These are phyloP conservation scores for Dioscorea zingiberensis DNA, from an alignment of 106 monocot species.

Conservation along the genomic window DNA sequence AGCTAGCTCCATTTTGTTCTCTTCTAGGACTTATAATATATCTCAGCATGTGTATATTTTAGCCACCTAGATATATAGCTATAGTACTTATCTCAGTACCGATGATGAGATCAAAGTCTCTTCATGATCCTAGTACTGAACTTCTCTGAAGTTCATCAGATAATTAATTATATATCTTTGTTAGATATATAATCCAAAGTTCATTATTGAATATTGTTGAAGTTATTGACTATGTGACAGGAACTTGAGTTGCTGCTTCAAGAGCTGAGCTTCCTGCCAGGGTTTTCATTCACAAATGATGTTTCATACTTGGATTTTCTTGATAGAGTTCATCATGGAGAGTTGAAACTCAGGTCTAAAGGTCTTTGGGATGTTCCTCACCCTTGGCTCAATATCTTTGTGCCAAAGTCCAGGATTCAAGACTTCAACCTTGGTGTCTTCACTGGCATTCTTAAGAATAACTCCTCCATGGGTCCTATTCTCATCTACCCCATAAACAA, in stretches of 20 bases:
- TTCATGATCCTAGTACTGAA: no score
- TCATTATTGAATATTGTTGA: no score
- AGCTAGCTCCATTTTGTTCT: no score
- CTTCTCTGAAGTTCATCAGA: no score
- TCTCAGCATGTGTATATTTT: no score
- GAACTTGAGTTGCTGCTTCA: conserved; percentile 17
- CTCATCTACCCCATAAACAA: conserved; percentile 49
- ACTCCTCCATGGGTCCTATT: conserved; percentile 16
- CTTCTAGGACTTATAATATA: no score
- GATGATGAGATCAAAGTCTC: no score
- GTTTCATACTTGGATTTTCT: conserved; percentile 43
- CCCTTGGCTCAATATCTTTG: conserved; percentile 48
- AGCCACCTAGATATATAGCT: no score
- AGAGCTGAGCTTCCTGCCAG: conserved; percentile 25
- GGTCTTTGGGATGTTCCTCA: conserved; percentile 23
- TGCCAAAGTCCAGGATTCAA: conserved; percentile 38
- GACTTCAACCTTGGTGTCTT: conserved; percentile 41
- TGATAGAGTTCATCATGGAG: conserved; percentile 39
- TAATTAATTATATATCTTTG: no score
- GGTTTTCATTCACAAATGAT: conserved; percentile 36
- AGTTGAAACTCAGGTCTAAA: conserved; percentile 27
- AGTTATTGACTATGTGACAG: conserved; percentile 6
- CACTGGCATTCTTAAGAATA: conserved; percentile 28
- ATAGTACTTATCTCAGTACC: no score
- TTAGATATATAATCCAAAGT: no score